Percentiles rank a stretch among this genome's conserved stretches.
phyloP scores from a whole-genome alignment of 345 rosid species.

The Murraya koenigii region DNA sequence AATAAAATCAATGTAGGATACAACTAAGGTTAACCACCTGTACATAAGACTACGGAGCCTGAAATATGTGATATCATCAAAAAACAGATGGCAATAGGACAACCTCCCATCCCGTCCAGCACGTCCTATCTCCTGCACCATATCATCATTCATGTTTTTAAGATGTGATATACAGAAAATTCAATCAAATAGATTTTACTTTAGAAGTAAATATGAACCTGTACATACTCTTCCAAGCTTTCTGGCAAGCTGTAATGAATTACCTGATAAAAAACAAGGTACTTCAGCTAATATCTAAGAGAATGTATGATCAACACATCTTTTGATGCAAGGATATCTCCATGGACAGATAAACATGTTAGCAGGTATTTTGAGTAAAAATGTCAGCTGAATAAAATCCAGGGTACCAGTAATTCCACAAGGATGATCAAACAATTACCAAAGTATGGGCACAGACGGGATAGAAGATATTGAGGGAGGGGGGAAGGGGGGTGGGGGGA shows the following conservation, averaged over 20 bases:
- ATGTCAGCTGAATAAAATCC: not conserved
- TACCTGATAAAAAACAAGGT: conserved; percentile 48
- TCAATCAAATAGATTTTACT: conserved; percentile 8
- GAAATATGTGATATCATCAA: conserved; percentile 66
- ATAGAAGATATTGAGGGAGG: not conserved
- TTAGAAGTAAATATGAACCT: conserved; percentile 48
- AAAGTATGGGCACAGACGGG: not conserved
- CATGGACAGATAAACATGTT: not conserved
- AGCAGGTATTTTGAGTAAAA: not conserved
- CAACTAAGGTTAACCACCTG: conserved; percentile 46
- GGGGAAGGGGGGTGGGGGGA: not conserved
- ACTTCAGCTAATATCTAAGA: not conserved
- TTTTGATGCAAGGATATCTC: not conserved
- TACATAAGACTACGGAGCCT: conserved; percentile 89
- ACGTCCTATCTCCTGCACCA: conserved; percentile 81
- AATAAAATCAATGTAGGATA: not conserved
- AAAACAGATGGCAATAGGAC: conserved; percentile 85
- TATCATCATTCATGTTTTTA: conserved; percentile 16
- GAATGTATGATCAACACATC: not conserved
- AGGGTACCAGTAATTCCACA: not conserved
- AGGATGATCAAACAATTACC: not conserved
- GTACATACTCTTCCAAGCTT: conserved; percentile 98
- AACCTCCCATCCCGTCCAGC: conserved; percentile 93
- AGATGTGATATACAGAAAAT: conserved; percentile 10
- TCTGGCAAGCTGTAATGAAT: conserved; percentile 94